A percentile compares a stretch with the other conserved stretches of the same genome.
These are phyloP conservation scores for Candida tallmaniae DNA, from an alignment of 805 yeast genomes.

Conservation along the genomic window DNA sequence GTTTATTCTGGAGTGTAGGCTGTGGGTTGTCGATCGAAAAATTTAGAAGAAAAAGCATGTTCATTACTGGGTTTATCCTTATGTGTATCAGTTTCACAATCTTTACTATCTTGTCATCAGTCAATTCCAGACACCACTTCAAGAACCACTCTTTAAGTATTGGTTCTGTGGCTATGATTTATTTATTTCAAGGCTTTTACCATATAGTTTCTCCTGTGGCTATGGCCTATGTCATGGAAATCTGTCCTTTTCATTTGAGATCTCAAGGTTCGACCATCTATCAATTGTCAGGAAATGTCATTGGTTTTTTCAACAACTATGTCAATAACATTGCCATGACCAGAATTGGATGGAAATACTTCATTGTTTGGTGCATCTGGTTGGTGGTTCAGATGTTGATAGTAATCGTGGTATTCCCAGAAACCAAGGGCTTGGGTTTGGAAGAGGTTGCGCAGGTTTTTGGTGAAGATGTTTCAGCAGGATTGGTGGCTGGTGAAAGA, in stretches of 20 bases:
- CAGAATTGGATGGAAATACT: conserved; percentile 40
- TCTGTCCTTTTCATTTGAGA: conserved; percentile 32
- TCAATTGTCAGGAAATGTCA: conserved; percentile 14
- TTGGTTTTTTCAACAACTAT: conserved; percentile 22
- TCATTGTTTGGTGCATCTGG: conserved; percentile 34
- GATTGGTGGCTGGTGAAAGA: conserved; percentile 6
- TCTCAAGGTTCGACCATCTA: conserved; percentile 32
- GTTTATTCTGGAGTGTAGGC: conserved; percentile 1
- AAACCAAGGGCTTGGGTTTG: conserved; percentile 39
- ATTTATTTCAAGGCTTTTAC: conserved; percentile 17
- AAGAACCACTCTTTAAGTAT: conserved; percentile 7
- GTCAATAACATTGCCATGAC: conserved; percentile 37
- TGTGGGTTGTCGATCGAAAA: not conserved
- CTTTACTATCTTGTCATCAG: conserved; percentile 19
- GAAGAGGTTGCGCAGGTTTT: conserved; percentile 41
- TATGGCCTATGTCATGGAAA: conserved; percentile 41
- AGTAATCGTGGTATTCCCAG: conserved; percentile 33
- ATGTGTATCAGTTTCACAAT: not conserved
- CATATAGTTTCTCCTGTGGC: conserved; percentile 41
- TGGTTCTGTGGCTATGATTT: conserved; percentile 21
- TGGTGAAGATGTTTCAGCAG: conserved; percentile 23
- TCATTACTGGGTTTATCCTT: conserved; percentile 15
- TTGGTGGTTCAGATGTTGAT: conserved; percentile 19
- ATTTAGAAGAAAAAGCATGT: conserved; percentile 6
- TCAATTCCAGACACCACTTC: conserved; percentile 11